Evolutionary conservation across 139 green algal genomes (phyloP).

Genomic region (Coelastrella sp.): DNA sequence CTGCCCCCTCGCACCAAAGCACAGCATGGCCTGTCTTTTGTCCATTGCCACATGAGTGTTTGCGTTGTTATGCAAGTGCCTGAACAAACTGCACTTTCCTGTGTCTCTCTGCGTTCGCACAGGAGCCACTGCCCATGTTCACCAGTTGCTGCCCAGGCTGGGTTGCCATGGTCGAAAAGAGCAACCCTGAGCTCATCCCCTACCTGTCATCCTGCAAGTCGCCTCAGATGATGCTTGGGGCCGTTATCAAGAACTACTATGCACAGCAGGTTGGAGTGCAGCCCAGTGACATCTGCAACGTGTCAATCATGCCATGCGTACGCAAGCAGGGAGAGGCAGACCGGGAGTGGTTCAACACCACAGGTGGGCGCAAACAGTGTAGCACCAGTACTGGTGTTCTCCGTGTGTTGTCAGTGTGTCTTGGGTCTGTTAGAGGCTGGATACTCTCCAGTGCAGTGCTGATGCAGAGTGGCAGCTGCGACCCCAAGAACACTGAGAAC

Average conservation of each 20-base stretch:
- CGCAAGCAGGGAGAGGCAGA: slow-evolving; percentile 78
- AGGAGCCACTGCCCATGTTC: slow-evolving; percentile 78
- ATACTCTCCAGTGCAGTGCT: too few species aligned
- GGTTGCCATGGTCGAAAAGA: slow-evolving; percentile 75
- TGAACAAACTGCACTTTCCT: slow-evolving; percentile 10
- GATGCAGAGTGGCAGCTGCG: too few species aligned
- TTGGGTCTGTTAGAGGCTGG: too few species aligned
- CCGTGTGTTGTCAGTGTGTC: too few species aligned
- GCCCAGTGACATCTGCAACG: slow-evolving; percentile 54
- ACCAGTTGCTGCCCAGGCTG: slow-evolving; percentile 81
- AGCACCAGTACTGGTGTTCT: not conserved
- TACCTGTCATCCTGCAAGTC: slow-evolving; percentile 76
- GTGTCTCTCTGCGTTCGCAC: not conserved
- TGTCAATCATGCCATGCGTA: slow-evolving; percentile 79
- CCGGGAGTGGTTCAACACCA: slow-evolving; percentile 60
- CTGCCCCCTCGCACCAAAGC: too few species aligned
- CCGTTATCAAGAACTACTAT: slow-evolving; percentile 77
- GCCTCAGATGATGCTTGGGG: slow-evolving; percentile 80
- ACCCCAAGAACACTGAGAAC: too few species aligned
- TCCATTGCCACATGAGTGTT: not conserved
- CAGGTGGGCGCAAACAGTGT: not conserved
- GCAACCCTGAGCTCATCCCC: slow-evolving; percentile 77
- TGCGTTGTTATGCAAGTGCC: not conserved
- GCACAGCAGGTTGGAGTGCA: slow-evolving; percentile 48
- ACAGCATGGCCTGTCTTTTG: not conserved